Conservation (phyloP, 768 basidiomycete species). For the Suillus paluster region DNA sequence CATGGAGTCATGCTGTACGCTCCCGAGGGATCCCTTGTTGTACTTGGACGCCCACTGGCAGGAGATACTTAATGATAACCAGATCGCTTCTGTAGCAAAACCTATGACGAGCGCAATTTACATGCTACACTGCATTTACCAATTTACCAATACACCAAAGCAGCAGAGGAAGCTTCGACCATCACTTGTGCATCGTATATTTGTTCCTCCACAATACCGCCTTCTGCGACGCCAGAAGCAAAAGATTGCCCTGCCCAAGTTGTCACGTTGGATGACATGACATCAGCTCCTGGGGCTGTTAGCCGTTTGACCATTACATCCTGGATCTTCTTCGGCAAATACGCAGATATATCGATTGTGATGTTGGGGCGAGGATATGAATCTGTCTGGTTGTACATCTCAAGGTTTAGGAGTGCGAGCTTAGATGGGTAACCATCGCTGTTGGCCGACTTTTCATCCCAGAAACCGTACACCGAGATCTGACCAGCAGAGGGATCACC, state of each 20-base stretch:
- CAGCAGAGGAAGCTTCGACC: slow-evolving; percentile 44
- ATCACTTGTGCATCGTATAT: slow-evolving; percentile 37
- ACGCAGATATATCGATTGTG: slow-evolving; percentile 52
- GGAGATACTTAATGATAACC: neutral
- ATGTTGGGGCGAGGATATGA: slow-evolving; percentile 43
- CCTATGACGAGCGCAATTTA: neutral
- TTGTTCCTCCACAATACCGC: slow-evolving; percentile 44
- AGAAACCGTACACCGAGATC: slow-evolving; percentile 55
- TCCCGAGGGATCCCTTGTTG: too few relatives aligned
- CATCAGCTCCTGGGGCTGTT: slow-evolving; percentile 53
- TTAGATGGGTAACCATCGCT: slow-evolving; percentile 41
- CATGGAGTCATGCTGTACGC: too few relatives aligned
- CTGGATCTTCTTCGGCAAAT: slow-evolving; percentile 32
- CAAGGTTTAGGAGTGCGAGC: slow-evolving; percentile 52
- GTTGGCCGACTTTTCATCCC: slow-evolving; percentile 38
- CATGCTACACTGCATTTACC: neutral
- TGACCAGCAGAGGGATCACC: slow-evolving; percentile 54
- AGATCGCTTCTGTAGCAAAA: neutral
- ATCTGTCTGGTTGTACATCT: slow-evolving; percentile 56
- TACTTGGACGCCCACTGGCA: too few relatives aligned
- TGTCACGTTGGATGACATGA: slow-evolving; percentile 46
- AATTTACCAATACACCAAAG: slow-evolving; percentile 36
- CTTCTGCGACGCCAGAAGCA: slow-evolving; percentile 41
- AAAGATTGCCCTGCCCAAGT: slow-evolving; percentile 58
- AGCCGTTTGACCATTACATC: slow-evolving; percentile 44